Evolutionary conservation across 305 asterid species (phyloP).

Genomic region (Fraxinus floribunda): DNA sequence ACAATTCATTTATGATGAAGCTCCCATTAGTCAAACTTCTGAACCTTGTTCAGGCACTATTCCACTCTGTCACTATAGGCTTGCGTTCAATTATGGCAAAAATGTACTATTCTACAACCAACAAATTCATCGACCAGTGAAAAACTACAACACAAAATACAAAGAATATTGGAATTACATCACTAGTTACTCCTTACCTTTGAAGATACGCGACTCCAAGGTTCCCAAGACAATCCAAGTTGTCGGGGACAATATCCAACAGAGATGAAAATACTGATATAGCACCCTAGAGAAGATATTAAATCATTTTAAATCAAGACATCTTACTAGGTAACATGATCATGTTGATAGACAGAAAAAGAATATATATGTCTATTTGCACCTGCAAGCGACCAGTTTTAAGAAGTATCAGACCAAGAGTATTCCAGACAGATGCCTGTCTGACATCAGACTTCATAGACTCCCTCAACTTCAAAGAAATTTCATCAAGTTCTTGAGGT

Average conservation of each 20-base stretch:
- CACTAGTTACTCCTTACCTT: conserved; percentile 44
- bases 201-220: conserved; percentile 88
- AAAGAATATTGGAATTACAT: conserved; percentile 10
- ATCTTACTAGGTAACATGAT: conserved; percentile 19
- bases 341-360: conserved; percentile 15
- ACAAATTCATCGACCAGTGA: not conserved
- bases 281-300: conserved; percentile 69
- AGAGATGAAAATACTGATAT: conserved; percentile 74
- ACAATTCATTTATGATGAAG: not conserved
- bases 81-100: not conserved
- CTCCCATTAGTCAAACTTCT: not conserved
- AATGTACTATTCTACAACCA: not conserved
- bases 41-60: conserved; percentile 13
- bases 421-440: conserved; percentile 88
- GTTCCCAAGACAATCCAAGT: conserved; percentile 92
- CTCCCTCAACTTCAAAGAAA: conserved; percentile 65
- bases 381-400: conserved; percentile 91
- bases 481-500: conserved; percentile 73
- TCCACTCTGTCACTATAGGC: conserved; percentile 4
- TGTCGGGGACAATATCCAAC: conserved; percentile 73
- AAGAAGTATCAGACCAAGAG: conserved; percentile 78
- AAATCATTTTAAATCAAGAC: conserved; percentile 30
- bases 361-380: conserved; percentile 19
- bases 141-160: not conserved
- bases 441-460: conserved; percentile 75